A percentile compares a stretch with the other conserved stretches of the same genome.
Conservation (phyloP, 2,329 filamentous ascomycete genomes). For the Sclerotinia sclerotiorum region DNA sequence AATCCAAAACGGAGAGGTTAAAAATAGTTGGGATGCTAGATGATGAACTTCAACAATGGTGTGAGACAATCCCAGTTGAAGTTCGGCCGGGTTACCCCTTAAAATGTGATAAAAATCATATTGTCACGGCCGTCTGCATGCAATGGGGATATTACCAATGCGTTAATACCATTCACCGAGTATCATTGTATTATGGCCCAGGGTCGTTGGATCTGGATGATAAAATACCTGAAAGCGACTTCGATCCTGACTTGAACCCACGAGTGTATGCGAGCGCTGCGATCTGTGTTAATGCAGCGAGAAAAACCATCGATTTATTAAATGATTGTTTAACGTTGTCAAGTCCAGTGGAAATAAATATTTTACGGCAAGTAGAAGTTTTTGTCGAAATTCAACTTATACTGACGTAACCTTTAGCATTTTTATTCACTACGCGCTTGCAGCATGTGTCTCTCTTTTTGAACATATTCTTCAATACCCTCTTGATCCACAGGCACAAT, state of each 20-base stretch:
- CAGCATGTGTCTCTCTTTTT: conserved; percentile 86
- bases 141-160: conserved; percentile 34
- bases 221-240: conserved; percentile 21
- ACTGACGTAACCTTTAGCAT: conserved; percentile 22
- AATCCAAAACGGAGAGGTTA: conserved; percentile 31
- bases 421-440: conserved; percentile 78
- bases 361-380: conserved; percentile 14
- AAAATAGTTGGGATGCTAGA: conserved; percentile 32
- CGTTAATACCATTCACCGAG: conserved; percentile 31
- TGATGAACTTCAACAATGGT: conserved; percentile 33
- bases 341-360: conserved; percentile 28
- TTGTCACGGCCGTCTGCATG: conserved; percentile 31
- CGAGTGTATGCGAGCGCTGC: conserved; percentile 30
- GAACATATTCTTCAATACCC: conserved; percentile 94
- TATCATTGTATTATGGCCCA: conserved; percentile 29
- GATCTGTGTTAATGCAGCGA: conserved; percentile 32
- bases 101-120: conserved; percentile 27
- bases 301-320: conserved; percentile 30
- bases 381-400: background rate
- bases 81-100: conserved; percentile 33
- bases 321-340: conserved; percentile 25
- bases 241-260: conserved; percentile 26
- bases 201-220: conserved; percentile 19
- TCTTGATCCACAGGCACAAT: conserved; percentile 76
- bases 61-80: conserved; percentile 32